Percentiles rank a stretch among this genome's conserved stretches.
Conservation (phyloP, 495 filamentous ascomycete species). For the Aspergillus indologenus region DNA sequence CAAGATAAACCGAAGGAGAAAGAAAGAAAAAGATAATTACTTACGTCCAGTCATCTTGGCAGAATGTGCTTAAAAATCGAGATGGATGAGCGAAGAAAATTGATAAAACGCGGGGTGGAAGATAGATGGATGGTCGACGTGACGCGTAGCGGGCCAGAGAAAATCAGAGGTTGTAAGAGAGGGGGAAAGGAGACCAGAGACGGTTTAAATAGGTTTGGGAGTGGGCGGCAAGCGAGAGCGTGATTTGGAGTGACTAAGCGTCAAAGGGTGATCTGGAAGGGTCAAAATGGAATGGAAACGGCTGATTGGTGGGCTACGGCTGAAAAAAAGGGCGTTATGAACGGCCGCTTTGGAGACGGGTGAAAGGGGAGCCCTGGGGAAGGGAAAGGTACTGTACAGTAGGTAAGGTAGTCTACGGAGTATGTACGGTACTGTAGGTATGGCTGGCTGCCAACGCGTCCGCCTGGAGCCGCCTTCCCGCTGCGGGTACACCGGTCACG, state of each 20-base stretch:
- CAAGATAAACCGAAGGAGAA: constrained; percentile 8
- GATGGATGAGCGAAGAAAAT: constrained; percentile 21
- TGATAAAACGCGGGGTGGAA: constrained; percentile 19
- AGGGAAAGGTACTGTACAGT: too few species aligned
- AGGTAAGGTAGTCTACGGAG: too few species aligned
- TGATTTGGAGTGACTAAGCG: constrained; percentile 34
- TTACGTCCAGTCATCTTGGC: constrained; percentile 93
- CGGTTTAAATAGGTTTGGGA: constrained; percentile 35
- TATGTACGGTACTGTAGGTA: too few species aligned
- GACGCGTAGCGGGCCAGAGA: constrained; percentile 22
- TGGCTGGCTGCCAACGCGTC: too few species aligned
- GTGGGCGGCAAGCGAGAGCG: constrained; percentile 27
- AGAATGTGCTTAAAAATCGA: constrained; percentile 11
- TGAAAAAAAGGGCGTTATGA: constrained; percentile 45
- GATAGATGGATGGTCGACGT: constrained; percentile 9
- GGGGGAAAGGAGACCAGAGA: constrained; percentile 24
- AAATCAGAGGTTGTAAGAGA: constrained; percentile 18
- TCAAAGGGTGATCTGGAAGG: constrained; percentile 16
- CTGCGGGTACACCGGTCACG: constrained; percentile 5
- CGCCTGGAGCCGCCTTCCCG: neutral
- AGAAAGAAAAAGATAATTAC: constrained; percentile 37
- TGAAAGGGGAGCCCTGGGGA: neutral
- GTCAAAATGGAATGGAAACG: constrained; percentile 28
- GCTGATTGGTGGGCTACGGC: constrained; percentile 40
- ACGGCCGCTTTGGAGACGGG: constrained; percentile 37